Evolutionary conservation across 345 rosid genomes (phyloP).

Genomic region (Sonneratia alba): DNA sequence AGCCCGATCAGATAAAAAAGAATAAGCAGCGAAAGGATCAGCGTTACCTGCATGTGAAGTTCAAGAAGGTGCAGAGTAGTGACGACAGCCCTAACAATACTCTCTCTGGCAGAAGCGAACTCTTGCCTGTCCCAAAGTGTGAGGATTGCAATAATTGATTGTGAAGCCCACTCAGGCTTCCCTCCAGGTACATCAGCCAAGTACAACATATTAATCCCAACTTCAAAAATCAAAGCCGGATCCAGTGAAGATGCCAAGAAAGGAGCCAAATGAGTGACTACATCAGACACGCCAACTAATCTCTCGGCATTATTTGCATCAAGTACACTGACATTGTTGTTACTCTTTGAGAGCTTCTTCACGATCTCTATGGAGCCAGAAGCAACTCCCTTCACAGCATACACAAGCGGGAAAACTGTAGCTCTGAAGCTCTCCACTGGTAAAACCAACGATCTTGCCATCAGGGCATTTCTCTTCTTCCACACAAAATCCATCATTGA

Average conservation of each 20-base stretch:
- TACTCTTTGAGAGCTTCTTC: conserved; percentile 58
- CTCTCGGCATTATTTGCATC: conserved; percentile 73
- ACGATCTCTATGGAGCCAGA: conserved; percentile 76
- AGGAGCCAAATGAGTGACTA: conserved; percentile 81
- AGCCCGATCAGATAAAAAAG: not conserved
- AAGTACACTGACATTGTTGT: conserved; percentile 29
- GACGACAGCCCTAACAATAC: conserved; percentile 93
- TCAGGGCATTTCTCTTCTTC: conserved; percentile 61
- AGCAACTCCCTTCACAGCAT: conserved; percentile 81
- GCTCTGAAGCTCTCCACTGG: conserved; percentile 85
- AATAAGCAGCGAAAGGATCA: conserved; percentile 3
- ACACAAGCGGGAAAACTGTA: conserved; percentile 79
- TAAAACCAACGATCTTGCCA: conserved; percentile 76
- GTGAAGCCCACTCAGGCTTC: conserved; percentile 98
- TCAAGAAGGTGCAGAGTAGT: conserved; percentile 89
- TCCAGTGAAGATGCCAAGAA: conserved; percentile 90
- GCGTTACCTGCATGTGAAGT: conserved; percentile 85
- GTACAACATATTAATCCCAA: conserved; percentile 87
- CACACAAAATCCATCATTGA: conserved; percentile 80
- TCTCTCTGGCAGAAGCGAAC: conserved; percentile 95
- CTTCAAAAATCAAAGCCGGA: conserved; percentile 90
- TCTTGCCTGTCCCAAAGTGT: conserved; percentile 99
- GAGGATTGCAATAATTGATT: conserved; percentile 81
- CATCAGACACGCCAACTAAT: conserved; percentile 75
- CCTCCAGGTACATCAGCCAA: conserved; percentile 98